Conservation (phyloP, 1,284 basidiomycete species). For the Lentinula novae-zelandiae region DNA sequence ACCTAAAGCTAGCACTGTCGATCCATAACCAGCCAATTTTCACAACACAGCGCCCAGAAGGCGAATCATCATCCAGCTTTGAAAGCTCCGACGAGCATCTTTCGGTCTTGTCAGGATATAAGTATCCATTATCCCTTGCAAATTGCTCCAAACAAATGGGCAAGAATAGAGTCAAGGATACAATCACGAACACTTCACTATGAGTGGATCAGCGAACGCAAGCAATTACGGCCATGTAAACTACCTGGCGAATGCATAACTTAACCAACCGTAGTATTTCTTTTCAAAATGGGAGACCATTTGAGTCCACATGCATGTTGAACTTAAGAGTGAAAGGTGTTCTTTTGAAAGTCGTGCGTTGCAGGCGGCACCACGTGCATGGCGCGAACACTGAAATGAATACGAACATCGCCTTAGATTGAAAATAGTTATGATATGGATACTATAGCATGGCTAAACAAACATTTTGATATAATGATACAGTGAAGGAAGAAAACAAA, state of each 20-base stretch:
- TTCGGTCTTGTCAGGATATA: conserved; percentile 56
- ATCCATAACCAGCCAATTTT: conserved; percentile 78
- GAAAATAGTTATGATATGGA: neutral
- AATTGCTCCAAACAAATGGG: conserved; percentile 83
- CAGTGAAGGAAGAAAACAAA: neutral
- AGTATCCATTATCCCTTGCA: conserved; percentile 74
- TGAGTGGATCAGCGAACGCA: conserved; percentile 10
- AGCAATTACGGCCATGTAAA: neutral
- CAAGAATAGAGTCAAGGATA: conserved; percentile 75
- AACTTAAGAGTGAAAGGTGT: neutral
- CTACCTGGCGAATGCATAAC: conserved; percentile 75
- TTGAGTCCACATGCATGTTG: neutral
- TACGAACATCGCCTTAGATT: neutral
- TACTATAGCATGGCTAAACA: neutral
- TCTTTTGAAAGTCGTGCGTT: too few relatives aligned
- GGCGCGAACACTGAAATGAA: too few relatives aligned
- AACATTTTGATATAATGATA: neutral
- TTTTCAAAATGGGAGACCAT: conserved; percentile 1
- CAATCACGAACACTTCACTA: conserved; percentile 81
- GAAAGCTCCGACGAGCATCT: conserved; percentile 38
- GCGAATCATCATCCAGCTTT: conserved; percentile 14
- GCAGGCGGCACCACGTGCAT: too few relatives aligned
- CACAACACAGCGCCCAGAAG: conserved; percentile 60
- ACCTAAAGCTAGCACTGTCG: conserved; percentile 88
- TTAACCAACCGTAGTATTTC: conserved; percentile 54